Evolutionary conservation across 2,329 filamentous ascomycete species (phyloP), one percentile per base, ranked within the genome.

Genomic region (Exophiala viscosa): DNA sequence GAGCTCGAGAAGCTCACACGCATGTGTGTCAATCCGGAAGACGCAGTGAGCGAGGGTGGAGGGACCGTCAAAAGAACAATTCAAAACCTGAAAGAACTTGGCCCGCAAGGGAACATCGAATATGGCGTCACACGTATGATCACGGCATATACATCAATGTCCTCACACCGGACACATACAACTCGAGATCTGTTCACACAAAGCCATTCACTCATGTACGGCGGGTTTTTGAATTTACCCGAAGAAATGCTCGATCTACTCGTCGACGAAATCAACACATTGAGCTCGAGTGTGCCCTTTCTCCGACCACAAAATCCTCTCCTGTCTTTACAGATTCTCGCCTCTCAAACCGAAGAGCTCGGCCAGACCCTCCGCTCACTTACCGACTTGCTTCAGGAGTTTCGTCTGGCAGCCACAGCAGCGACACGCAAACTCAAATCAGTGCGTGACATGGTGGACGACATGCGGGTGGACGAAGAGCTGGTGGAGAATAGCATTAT

Each of bases 341-440:
- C 89, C 66, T 77, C 81, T 5, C 77, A 88, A 58, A 91, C 87
- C 0, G 76, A 81, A 20, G 87, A 90, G 57, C 74, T 92, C 23
- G 82, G 92, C 7, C 82, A 89, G 64, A 88, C 89, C 5, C 80
- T 99, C 42, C 90, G 89, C 62, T 87, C 90, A 60, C 77, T 99
- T 3, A 90, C 88, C 5, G 93, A 99, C 68, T 91, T 89, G 3
- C 77, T 99, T 32, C 92, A 97, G 70, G 96, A 97, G 86, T 90
- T 87, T 31, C 85, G 90, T 10, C 92, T 97, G 70, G 87, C 88
- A 1, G 93, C 89, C 0, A 87, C 84, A 2, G 86, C 87, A 8
- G 93, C 92, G 1, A 85, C 86, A 2, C 79, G 93, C 50, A 82
- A 90, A 40, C 74, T 99, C 46, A 86, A 87, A 61, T 88, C 84